These are phyloP conservation scores for Hemisphaericaspora xylofermentans DNA, from an alignment of 1,139 yeast species.

Conservation along the genomic window DNA sequence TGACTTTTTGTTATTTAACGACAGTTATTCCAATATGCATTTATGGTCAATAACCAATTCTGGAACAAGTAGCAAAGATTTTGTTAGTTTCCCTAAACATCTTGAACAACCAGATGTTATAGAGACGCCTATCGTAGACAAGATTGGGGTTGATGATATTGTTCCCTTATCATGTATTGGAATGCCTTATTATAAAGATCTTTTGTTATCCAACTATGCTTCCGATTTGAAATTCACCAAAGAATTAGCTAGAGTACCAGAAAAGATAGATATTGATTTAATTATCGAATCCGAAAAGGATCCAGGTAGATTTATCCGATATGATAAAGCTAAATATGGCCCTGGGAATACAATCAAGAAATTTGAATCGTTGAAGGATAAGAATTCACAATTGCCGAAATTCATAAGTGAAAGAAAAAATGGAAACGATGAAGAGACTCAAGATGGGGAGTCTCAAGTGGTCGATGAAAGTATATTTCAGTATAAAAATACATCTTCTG, in stretches of 20 bases:
- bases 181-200: slow-evolving; percentile 82
- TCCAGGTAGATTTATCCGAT: slow-evolving; percentile 32
- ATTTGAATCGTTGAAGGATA: slow-evolving; percentile 44
- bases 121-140: slow-evolving; percentile 21
- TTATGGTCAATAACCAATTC: slow-evolving; percentile 62
- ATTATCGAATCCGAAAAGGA: slow-evolving; percentile 22
- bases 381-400: slow-evolving; percentile 45
- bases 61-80: slow-evolving; percentile 27
- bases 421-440: slow-evolving; percentile 7
- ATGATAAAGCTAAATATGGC: slow-evolving; percentile 58
- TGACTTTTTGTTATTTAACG: slow-evolving; percentile 71
- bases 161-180: slow-evolving; percentile 73
- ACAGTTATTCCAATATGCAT: slow-evolving; percentile 62
- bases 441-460: slow-evolving; percentile 8
- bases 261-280: slow-evolving; percentile 39
- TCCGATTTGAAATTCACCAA: slow-evolving; percentile 54
- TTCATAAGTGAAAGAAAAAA: slow-evolving; percentile 66
- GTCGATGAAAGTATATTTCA: slow-evolving; percentile 31
- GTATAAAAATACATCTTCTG: slow-evolving; percentile 17
- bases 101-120: slow-evolving; percentile 51
- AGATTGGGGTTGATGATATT: slow-evolving; percentile 36
- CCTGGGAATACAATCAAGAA: slow-evolving; percentile 47
- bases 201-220: slow-evolving; percentile 80
- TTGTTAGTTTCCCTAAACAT: slow-evolving; percentile 47
- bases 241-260: slow-evolving; percentile 53